Evolutionary conservation across 805 yeast species (phyloP).

Genomic region (Ogataea paraovalis): DNA sequence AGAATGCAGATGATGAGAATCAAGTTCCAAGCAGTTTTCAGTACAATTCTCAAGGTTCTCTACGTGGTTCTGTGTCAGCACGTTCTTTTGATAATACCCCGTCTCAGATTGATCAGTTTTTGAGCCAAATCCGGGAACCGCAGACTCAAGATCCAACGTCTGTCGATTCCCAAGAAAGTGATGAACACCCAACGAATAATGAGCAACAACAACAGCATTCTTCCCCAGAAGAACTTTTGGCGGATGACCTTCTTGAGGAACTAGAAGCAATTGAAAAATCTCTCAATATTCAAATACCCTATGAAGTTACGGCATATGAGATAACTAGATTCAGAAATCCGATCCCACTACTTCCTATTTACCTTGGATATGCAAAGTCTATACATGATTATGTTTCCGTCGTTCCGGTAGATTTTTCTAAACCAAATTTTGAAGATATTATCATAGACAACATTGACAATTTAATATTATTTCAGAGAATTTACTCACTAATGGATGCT

Average conservation of each 20-base stretch:
- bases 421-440: conserved; percentile 1
- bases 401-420: conserved; percentile 14
- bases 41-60: too few relatives aligned
- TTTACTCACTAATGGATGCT: conserved; percentile 12
- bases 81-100: too few relatives aligned
- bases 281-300: conserved; percentile 4
- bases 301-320: conserved; percentile 3
- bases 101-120: too few relatives aligned
- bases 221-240: neutral
- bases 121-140: too few relatives aligned
- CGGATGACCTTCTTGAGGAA: conserved; percentile 11
- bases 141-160: too few relatives aligned
- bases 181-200: too few relatives aligned
- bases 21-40: too few relatives aligned
- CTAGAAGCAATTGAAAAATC: conserved; percentile 3
- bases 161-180: too few relatives aligned
- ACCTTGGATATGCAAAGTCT: conserved; percentile 10
- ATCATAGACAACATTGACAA: conserved; percentile 3
- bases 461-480: conserved; percentile 14
- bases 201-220: too few relatives aligned
- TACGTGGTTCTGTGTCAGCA: too few relatives aligned
- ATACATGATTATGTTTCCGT: neutral
- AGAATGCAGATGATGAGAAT: neutral
- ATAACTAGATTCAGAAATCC: conserved; percentile 2
- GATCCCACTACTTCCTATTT: conserved; percentile 19